These are phyloP conservation scores for Lecanoromycetidae sp. DNA, from an alignment of 2,329 filamentous ascomycete species.

Conservation along the genomic window DNA sequence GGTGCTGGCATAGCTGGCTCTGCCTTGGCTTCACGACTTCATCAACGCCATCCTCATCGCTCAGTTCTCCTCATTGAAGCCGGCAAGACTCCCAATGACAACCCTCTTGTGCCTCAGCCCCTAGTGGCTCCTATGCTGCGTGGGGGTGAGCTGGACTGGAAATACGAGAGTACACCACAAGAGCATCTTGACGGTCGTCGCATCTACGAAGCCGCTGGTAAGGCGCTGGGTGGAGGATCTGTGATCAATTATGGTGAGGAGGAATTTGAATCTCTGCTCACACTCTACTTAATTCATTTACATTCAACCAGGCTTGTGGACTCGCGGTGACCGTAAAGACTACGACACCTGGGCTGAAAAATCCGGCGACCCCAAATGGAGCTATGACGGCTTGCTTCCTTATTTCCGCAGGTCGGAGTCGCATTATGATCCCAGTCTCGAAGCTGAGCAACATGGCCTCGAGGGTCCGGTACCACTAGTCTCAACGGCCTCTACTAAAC, in stretches of 20 bases:
- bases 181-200: slow-evolving; percentile 20
- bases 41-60: slow-evolving; percentile 7
- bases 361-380: slow-evolving; percentile 4
- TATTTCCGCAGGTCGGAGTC: slow-evolving; percentile 6
- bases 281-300: too few relatives aligned
- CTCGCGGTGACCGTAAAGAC: slow-evolving; percentile 15
- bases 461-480: slow-evolving; percentile 14
- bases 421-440: slow-evolving; percentile 5
- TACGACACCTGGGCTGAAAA: slow-evolving; percentile 3
- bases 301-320: slow-evolving; percentile 24
- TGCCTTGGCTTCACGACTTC: slow-evolving; percentile 34
- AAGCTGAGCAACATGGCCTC: slow-evolving; percentile 4
- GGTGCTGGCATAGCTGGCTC: slow-evolving; percentile 39
- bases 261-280: slow-evolving; percentile 19
- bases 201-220: slow-evolving; percentile 25
- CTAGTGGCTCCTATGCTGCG: slow-evolving; percentile 22
- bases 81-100: slow-evolving; percentile 24
- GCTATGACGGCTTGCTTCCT: slow-evolving; percentile 10
- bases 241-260: slow-evolving; percentile 34
- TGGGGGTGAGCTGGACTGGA: slow-evolving; percentile 27
- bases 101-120: slow-evolving; percentile 22
- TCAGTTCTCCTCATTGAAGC: slow-evolving; percentile 29
- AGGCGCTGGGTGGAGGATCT: slow-evolving; percentile 32
- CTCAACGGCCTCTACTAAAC: slow-evolving; percentile 19
- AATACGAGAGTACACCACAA: slow-evolving; percentile 27